A percentile compares a stretch with the other conserved stretches of the same genome.
Evolutionary conservation across 805 yeast species (phyloP).

Genomic region (Nakazawaea ishiwadae): DNA sequence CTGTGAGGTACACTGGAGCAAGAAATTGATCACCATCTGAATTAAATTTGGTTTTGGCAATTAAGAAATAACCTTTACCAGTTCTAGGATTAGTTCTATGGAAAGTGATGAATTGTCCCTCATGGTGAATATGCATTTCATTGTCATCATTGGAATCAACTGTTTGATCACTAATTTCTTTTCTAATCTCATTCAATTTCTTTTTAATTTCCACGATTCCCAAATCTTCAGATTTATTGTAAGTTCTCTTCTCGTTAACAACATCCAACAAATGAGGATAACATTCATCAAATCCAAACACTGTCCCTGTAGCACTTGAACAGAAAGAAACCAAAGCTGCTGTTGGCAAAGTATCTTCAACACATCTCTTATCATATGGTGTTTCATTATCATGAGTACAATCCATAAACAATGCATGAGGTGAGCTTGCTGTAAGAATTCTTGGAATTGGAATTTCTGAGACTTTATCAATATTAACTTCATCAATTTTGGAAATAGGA

Average conservation of each 20-base stretch:
- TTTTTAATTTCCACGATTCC: conserved; percentile 80
- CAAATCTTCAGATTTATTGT: conserved; percentile 36
- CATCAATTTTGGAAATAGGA: conserved; percentile 44
- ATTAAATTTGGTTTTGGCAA: conserved; percentile 80
- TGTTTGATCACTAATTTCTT: conserved; percentile 48
- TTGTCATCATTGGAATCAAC: conserved; percentile 53
- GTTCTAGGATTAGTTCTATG: conserved; percentile 80
- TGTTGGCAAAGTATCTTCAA: conserved; percentile 90
- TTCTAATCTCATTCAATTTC: conserved; percentile 53
- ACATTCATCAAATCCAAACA: conserved; percentile 90
- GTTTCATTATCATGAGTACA: conserved; percentile 96
- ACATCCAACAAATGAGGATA: conserved; percentile 79
- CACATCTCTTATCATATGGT: conserved; percentile 84
- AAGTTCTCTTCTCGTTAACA: conserved; percentile 68
- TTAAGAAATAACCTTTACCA: conserved; percentile 84
- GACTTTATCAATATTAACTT: conserved; percentile 28
- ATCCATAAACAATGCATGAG: conserved; percentile 95
- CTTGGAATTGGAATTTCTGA: conserved; percentile 70
- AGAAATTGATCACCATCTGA: conserved; percentile 45
- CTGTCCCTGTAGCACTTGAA: conserved; percentile 90
- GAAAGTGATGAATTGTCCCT: conserved; percentile 86
- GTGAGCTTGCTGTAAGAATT: conserved; percentile 61
- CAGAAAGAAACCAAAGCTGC: conserved; percentile 94
- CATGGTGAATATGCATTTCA: conserved; percentile 93
- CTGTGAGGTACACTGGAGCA: conserved; percentile 54